phyloP scores from a whole-genome alignment of 305 asterid species.

The Fraxinus sp. region DNA sequence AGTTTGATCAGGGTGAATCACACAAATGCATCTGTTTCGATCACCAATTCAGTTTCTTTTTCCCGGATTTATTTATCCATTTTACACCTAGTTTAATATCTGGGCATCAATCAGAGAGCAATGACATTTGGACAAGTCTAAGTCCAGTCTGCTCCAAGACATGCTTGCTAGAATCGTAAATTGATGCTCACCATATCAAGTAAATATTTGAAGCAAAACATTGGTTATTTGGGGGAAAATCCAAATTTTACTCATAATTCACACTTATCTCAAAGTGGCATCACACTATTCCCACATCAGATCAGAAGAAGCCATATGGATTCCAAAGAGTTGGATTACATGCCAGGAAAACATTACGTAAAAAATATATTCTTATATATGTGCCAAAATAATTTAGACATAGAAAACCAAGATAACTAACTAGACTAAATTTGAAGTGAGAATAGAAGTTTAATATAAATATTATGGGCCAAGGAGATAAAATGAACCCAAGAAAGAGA shows the following conservation, averaged over 20 bases:
- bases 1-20: background rate
- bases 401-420: background rate
- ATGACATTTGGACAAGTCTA: background rate
- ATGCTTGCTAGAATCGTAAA: background rate
- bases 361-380: no score
- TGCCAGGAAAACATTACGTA: background rate
- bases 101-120: background rate
- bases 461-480: background rate
- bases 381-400: background rate
- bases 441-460: no score
- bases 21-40: background rate
- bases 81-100: background rate
- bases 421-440: background rate
- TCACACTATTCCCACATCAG: background rate
- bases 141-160: background rate
- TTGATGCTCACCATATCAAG: background rate
- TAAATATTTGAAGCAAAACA: background rate
- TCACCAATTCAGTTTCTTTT: background rate
- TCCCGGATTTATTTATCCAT: background rate
- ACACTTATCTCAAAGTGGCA: background rate
- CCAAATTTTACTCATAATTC: background rate
- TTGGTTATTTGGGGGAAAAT: background rate
- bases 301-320: background rate
- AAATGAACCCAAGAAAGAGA: background rate
- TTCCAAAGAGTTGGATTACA: background rate